Percentiles rank a stretch among this genome's conserved stretches.
Conservation (phyloP, 495 filamentous ascomycete species). For the Daldinia caldariorum region DNA sequence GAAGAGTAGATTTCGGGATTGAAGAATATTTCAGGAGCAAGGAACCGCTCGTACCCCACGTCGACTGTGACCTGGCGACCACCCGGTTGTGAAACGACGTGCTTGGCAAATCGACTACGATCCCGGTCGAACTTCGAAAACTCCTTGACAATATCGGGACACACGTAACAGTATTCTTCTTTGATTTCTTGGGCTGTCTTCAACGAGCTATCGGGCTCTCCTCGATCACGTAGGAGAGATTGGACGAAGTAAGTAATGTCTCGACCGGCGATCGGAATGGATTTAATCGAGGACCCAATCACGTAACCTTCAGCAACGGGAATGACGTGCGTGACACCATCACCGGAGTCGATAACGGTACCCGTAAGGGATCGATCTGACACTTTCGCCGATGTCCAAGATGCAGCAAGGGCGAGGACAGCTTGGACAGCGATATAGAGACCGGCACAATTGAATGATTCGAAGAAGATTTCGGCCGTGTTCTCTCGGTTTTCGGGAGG, state of each 20-base stretch:
- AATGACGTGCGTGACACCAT: conserved; percentile 98
- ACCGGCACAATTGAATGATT: conserved; percentile 98
- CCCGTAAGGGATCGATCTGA: conserved; percentile 96
- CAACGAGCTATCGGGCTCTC: conserved; percentile 93
- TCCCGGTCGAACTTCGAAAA: conserved; percentile 92
- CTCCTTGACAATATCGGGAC: conserved; percentile 97
- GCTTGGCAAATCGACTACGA: conserved; percentile 87
- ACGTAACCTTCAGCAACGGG: conserved; percentile 99
- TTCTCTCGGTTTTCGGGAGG: conserved; percentile 99
- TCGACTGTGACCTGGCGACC: conserved; percentile 86
- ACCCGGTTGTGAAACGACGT: conserved; percentile 85
- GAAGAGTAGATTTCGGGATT: conserved; percentile 99
- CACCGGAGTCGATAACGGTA: conserved; percentile 96
- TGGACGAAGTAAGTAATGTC: conserved; percentile 99
- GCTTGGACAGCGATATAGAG: conserved; percentile 99
- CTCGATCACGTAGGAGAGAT: conserved; percentile 91
- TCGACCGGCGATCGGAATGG: conserved; percentile 94
- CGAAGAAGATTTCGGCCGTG: conserved; percentile 99
- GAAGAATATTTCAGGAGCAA: conserved; percentile 99
- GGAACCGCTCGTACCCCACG: conserved; percentile 96
- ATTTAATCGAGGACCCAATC: conserved; percentile 98
- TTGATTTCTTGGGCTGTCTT: conserved; percentile 98
- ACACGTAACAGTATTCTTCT: conserved; percentile 98
- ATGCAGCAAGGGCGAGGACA: conserved; percentile 93
- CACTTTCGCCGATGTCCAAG: conserved; percentile 98